phyloP scores from a whole-genome alignment of 2,329 filamentous ascomycete genomes.

The Zopfia rhizophila region DNA sequence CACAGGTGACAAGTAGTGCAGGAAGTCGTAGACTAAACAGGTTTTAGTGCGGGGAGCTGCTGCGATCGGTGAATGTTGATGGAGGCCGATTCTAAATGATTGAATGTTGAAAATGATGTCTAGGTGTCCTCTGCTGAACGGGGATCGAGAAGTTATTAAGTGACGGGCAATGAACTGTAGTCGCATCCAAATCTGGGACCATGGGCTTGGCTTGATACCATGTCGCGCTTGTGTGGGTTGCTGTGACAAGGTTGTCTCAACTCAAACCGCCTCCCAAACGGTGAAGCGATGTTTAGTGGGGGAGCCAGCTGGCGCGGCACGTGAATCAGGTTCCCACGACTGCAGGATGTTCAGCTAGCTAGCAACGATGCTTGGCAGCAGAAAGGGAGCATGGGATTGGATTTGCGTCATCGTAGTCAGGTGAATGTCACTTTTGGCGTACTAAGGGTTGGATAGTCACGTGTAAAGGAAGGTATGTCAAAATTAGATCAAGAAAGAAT shows the following conservation, averaged over 20 bases:
- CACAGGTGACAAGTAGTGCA: constrained; percentile 36
- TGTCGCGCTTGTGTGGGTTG: constrained; percentile 22
- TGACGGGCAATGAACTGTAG: constrained; percentile 5
- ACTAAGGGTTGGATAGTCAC: too few relatives aligned
- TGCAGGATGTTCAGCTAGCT: too few relatives aligned
- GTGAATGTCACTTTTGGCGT: too few relatives aligned
- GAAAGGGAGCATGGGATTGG: too few relatives aligned
- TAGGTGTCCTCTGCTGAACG: not conserved
- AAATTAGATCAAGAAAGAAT: too few relatives aligned
- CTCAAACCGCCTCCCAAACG: constrained; percentile 3
- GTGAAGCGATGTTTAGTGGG: constrained; percentile 23
- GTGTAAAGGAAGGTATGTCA: too few relatives aligned
- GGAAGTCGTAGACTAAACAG: constrained; percentile 32
- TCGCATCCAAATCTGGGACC: constrained; percentile 27
- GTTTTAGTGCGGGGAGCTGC: constrained; percentile 42
- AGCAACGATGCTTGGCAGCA: too few relatives aligned
- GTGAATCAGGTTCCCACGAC: too few relatives aligned
- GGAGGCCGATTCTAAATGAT: not conserved
- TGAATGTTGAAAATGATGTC: not conserved
- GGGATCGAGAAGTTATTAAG: constrained; percentile 8
- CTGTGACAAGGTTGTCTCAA: constrained; percentile 4
- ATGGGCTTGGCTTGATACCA: constrained; percentile 38
- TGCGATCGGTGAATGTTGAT: constrained; percentile 3
- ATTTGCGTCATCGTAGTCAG: too few relatives aligned
- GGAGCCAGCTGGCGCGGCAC: too few relatives aligned